Evolutionary conservation across 345 rosid species (phyloP), one percentile per base, ranked within the genome.

Genomic region (Eucalyptus polyanthemos): DNA sequence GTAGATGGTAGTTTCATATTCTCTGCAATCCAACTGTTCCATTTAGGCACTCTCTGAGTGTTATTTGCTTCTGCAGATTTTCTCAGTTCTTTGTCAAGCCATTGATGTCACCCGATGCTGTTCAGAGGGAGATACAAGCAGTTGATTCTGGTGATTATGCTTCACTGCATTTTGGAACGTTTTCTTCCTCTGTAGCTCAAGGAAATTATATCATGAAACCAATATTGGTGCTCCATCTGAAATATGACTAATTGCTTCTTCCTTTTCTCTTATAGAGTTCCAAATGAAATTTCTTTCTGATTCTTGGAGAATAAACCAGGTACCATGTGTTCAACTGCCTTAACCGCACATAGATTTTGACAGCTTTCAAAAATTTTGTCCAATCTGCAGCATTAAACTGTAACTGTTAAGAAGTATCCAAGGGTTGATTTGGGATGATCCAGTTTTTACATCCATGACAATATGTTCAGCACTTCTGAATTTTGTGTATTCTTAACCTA

Each of bases 81-180:
- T 95, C 97, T 1, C 98, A 96, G 89, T 96, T 97, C 93, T 97
- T 97, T 92, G 94, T 96, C 80, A 96, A 95, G 87, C 99, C 99
- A 62, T 92, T 96, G 92, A 96, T 97, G 97, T 95, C 99, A 50
- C 96, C 96, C 86, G 98, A 97, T 92, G 99, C 99, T 69, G 96
- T 98, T 44, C 94, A 53, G 89, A 95, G 99, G 93, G 99, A 97
- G 90, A 96, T 96, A 27, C 92, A 53, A 53, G 58, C 58, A 53
- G 58, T 53, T 53, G 58, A 53, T 53, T 53, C 58, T 21, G 99
- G 99, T 97, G 88, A 29, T 93, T 54, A 6, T 14, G 76, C 88
- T 87, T 34, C 31, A 60, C 69, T 60, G 5, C n/a, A 27, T 44
- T 87, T 87, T 60, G 51, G 58, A 50, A 31, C 19, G 4, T 76